Percentiles rank a stretch among this genome's conserved stretches.
These are phyloP conservation scores for Eleusine indica DNA, from an alignment of 176 grass and related monocot genomes.

Conservation along the genomic window DNA sequence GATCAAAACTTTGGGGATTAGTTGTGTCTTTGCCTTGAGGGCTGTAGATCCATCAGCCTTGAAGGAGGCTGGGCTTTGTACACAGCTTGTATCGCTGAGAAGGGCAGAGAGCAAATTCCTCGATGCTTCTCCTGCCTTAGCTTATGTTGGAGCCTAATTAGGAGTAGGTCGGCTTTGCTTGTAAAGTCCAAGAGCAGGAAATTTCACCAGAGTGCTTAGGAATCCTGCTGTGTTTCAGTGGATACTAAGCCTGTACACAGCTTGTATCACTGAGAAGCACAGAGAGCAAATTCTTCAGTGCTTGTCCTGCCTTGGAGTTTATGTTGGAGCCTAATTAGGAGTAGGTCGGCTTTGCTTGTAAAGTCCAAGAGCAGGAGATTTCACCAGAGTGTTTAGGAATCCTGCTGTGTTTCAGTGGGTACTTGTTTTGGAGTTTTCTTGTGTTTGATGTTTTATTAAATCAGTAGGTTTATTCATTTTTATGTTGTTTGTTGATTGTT, in stretches of 20 bases:
- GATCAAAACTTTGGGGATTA: not conserved
- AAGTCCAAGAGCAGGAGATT: not conserved
- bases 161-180: not conserved
- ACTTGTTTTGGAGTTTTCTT: not conserved
- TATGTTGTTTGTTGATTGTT: not conserved
- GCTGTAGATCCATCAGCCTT: constrained; percentile 6
- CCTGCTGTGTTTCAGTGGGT: not conserved
- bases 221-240: not conserved
- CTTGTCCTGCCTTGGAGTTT: not conserved
- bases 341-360: not conserved
- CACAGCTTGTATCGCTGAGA: not conserved
- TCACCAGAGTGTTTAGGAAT: not conserved
- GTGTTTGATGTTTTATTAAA: not conserved
- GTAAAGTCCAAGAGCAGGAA: not conserved
- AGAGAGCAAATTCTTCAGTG: not conserved
- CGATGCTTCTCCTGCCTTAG: not conserved
- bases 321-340: not conserved
- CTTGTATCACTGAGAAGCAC: not conserved
- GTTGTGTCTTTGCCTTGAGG: not conserved
- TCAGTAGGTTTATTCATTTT: not conserved
- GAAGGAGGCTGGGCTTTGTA: not conserved
- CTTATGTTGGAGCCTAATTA: not conserved
- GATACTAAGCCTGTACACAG: not conserved
- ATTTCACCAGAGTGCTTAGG: not conserved
- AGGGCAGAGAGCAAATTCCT: not conserved